Conservation (phyloP, 1,139 yeast genomes). For the Sugiyamaella japonica region DNA sequence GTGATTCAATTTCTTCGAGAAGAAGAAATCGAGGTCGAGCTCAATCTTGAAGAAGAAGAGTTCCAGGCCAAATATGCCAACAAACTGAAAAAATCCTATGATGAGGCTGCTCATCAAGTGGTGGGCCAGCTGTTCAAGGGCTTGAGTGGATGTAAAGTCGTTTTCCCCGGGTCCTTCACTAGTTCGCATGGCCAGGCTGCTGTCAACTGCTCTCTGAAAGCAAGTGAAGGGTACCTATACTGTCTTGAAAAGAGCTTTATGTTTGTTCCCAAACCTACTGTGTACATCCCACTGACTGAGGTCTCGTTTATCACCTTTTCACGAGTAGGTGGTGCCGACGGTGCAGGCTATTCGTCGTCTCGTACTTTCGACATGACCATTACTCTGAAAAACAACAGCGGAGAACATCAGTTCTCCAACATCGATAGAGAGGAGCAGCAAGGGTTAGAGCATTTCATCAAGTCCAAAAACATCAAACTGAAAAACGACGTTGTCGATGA, state of each 20-base stretch:
- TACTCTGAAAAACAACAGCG: constrained; percentile 61
- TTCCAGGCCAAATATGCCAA: constrained; percentile 75
- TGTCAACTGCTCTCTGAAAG: constrained; percentile 87
- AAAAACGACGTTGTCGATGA: constrained; percentile 90
- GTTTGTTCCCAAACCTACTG: constrained; percentile 92
- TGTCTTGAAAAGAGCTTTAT: constrained; percentile 88
- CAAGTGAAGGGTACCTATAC: constrained; percentile 90
- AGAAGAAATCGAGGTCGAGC: constrained; percentile 88
- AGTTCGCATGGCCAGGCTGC: constrained; percentile 72
- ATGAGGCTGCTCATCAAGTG: constrained; percentile 81
- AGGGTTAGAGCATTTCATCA: constrained; percentile 70
- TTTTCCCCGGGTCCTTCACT: constrained; percentile 81
- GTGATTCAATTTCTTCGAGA: constrained; percentile 86
- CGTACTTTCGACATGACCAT: constrained; percentile 93
- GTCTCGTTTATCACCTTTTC: constrained; percentile 76
- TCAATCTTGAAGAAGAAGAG: constrained; percentile 82
- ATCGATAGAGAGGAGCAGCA: constrained; percentile 90
- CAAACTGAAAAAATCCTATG: constrained; percentile 72
- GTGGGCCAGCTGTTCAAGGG: constrained; percentile 90
- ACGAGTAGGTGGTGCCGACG: constrained; percentile 77
- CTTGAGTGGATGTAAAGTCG: constrained; percentile 79
- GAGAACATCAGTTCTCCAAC: constrained; percentile 81
- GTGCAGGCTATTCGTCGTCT: constrained; percentile 75
- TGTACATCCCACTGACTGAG: constrained; percentile 85
- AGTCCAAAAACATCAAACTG: constrained; percentile 73